Base-by-base conservation (phyloP, 2,329 filamentous ascomycete species). In the Fusarium heterosporum region DNA sequence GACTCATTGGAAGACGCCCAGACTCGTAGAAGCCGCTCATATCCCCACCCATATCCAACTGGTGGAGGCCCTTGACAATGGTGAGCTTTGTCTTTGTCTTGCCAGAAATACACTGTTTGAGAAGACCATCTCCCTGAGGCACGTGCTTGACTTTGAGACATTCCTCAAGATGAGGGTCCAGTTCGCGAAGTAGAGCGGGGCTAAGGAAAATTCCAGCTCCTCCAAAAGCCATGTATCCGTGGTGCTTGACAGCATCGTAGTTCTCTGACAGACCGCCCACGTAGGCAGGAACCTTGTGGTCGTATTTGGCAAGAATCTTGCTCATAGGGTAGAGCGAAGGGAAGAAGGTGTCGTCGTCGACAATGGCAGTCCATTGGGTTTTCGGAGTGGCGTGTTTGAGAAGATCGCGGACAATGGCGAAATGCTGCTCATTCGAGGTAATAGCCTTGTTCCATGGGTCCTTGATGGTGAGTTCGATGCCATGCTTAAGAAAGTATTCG, bases 291-390 rank as follows among this genome's bases (percentile, higher is more conserved):
- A 79, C 72, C 3, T 78, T 80, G 69, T 84, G 78, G 69, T 89
- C 82, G 64, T 85, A 80, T 36, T 76, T 72, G 32, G 70, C 71
- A 3, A 89, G 79, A 8, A 81, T 78, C n/a, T 81, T 73, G 22
- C 82, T 78, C 16, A 89, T 77, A 1, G 79, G 79, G 50, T 82
- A 74, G 42, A 89, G 80, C 3, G 83, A 85, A 3, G 84, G 82
- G 73, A 89, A 89, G 74, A 89, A 89, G 2, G 87, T 89, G 68
- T 89, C 87, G 69, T 89, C 87, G 70, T 89, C 87, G 36, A 89
- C 81, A 47, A 89, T 78, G 43, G 81, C 83, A 14, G 83, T 80
- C 87, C 87, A 89, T 30, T 79, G 77, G 0, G 85, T 87, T 14
- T 78, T 69, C 0, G 80, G 74, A 11, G 76, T 80, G 30, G 78